A percentile compares a stretch with the other conserved stretches of the same genome.
Conservation (phyloP, 2,329 filamentous ascomycete genomes). For the Penicillium sp. region DNA sequence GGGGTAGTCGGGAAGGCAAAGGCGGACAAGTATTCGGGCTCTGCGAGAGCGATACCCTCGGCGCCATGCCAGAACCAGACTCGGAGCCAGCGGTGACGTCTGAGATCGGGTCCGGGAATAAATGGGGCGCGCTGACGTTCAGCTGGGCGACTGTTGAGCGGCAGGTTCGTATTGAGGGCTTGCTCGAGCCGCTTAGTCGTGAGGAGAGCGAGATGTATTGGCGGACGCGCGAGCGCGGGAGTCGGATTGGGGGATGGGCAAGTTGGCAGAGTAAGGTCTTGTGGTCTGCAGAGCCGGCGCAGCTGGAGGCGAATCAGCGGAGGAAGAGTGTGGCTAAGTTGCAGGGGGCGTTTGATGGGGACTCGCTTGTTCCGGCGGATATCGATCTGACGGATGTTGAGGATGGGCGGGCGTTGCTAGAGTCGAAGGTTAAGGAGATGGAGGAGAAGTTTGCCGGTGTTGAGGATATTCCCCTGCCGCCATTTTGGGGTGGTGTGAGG, state of each 20-base stretch:
- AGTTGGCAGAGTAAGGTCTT: slow-evolving; percentile 78
- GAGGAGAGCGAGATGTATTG: slow-evolving; percentile 65
- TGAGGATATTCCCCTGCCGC: slow-evolving; percentile 77
- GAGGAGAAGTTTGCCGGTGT: slow-evolving; percentile 65
- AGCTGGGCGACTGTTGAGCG: slow-evolving; percentile 81
- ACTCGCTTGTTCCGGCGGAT: slow-evolving; percentile 20
- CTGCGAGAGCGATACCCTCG: slow-evolving; percentile 26
- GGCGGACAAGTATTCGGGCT: slow-evolving; percentile 33
- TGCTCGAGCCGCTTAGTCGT: slow-evolving; percentile 54
- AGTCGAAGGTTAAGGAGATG: slow-evolving; percentile 65
- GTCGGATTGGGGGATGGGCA: slow-evolving; percentile 83
- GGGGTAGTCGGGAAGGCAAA: slow-evolving; percentile 57
- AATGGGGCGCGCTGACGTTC: slow-evolving; percentile 74
- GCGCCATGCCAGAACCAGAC: slow-evolving; percentile 56
- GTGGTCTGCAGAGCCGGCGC: slow-evolving; percentile 29
- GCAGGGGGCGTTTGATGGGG: slow-evolving; percentile 6
- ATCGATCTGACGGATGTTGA: slow-evolving; percentile 40
- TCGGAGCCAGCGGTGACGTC: slow-evolving; percentile 5
- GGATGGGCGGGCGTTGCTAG: slow-evolving; percentile 64
- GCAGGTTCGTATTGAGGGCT: slow-evolving; percentile 83
- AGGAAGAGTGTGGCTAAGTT: slow-evolving; percentile 22
- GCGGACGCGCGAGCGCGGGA: slow-evolving; percentile 63
- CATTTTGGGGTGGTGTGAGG: slow-evolving; percentile 88
- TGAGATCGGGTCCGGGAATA: slow-evolving; percentile 46
- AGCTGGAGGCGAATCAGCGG: slow-evolving; percentile 18